A percentile compares a stretch with the other conserved stretches of the same genome.
Conservation (phyloP, 73 alveolate genomes). For the Symbiodinium pilosum region DNA sequence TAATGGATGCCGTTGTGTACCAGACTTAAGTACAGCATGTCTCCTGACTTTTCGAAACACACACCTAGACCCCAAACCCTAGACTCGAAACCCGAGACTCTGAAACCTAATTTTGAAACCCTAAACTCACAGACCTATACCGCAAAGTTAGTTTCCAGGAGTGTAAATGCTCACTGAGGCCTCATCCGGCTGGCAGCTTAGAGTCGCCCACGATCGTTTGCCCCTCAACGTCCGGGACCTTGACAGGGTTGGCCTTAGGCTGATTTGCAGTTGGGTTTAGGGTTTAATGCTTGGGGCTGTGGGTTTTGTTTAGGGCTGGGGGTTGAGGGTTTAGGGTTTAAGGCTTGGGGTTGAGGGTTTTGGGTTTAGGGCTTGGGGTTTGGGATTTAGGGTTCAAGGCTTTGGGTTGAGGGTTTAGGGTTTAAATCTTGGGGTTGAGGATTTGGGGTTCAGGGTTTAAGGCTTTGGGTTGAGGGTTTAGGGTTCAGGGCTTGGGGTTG, state of each 20-base stretch:
- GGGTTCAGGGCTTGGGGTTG: too few relatives aligned
- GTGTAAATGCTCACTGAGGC: too few relatives aligned
- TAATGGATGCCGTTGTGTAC: too few relatives aligned
- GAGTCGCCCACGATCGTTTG: too few relatives aligned
- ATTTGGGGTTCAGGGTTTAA: not conserved
- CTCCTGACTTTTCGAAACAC: too few relatives aligned
- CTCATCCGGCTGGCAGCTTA: too few relatives aligned
- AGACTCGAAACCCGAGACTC: not conserved
- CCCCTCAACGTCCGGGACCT: too few relatives aligned
- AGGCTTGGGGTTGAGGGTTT: not conserved
- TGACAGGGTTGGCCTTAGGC: too few relatives aligned
- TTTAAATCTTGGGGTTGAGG: not conserved
- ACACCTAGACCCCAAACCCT: not conserved
- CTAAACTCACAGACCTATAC: not conserved
- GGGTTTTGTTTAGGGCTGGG: too few relatives aligned
- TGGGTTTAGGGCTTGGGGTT: not conserved
- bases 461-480: not conserved
- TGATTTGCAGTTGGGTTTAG: too few relatives aligned
- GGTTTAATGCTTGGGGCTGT: not conserved
- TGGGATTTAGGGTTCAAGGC: not conserved
- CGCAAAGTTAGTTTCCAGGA: not conserved
- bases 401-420: not conserved
- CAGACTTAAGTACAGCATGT: too few relatives aligned
- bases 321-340: not conserved
- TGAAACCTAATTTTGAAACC: not conserved